phyloP scores from a whole-genome alignment of 495 filamentous ascomycete genomes.

The Hypoxylon lienhwacheense region DNA sequence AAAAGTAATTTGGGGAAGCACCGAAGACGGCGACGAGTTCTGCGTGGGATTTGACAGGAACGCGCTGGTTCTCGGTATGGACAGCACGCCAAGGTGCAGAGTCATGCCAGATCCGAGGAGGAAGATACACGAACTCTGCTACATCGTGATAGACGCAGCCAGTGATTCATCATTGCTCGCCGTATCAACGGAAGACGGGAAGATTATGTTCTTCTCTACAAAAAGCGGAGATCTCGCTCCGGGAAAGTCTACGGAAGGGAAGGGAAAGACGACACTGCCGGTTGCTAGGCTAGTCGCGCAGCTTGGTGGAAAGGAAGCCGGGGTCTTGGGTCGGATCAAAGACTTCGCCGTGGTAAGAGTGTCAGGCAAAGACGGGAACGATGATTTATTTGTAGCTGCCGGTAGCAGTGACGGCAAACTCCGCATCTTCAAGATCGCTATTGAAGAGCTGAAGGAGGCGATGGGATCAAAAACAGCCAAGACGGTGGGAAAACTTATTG shows the following conservation, averaged over 20 bases:
- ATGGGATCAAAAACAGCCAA: constrained; percentile 38
- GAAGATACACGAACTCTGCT: constrained; percentile 81
- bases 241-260: constrained; percentile 18
- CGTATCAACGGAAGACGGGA: constrained; percentile 90
- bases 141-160: constrained; percentile 56
- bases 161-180: constrained; percentile 60
- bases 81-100: constrained; percentile 76
- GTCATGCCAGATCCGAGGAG: constrained; percentile 66
- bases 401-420: constrained; percentile 82
- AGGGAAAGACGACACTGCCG: constrained; percentile 45
- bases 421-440: constrained; percentile 67
- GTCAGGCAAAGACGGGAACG: constrained; percentile 42
- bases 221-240: constrained; percentile 41
- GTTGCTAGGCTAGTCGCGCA: constrained; percentile 66
- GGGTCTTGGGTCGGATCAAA: constrained; percentile 74
- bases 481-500: constrained; percentile 72
- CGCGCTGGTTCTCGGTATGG: constrained; percentile 80
- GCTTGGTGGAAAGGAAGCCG: constrained; percentile 71
- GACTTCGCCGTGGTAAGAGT: constrained; percentile 72
- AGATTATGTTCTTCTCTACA: constrained; percentile 82
- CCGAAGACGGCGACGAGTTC: constrained; percentile 73
- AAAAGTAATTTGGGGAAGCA: constrained; percentile 76
- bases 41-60: constrained; percentile 88
- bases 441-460: constrained; percentile 44
- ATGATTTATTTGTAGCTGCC: constrained; percentile 64